Conservation (phyloP, 2,329 filamentous ascomycete genomes). For the Neocucurbitaria cava region DNA sequence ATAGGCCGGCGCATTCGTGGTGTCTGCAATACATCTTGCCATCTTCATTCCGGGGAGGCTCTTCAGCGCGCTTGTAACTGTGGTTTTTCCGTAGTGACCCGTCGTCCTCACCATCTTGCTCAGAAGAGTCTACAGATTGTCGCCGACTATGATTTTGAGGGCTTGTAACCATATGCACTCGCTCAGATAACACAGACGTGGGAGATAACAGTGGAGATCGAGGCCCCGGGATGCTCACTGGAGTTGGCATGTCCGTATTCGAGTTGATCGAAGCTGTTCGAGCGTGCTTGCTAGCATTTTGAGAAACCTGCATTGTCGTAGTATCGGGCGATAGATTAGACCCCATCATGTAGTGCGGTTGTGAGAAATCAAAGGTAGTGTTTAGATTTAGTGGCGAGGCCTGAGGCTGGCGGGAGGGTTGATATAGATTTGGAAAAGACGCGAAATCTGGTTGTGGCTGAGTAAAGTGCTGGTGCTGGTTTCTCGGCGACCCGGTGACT, state of each 20-base stretch:
- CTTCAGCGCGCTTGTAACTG: slow-evolving; percentile 51
- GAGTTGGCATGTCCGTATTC: slow-evolving; percentile 43
- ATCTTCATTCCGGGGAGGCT: slow-evolving; percentile 68
- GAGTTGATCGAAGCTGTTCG: slow-evolving; percentile 41
- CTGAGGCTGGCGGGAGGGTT: slow-evolving; percentile 36
- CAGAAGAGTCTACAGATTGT: slow-evolving; percentile 37
- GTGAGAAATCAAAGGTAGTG: slow-evolving; percentile 22
- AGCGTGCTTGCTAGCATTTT: slow-evolving; percentile 32
- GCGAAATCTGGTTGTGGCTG: slow-evolving; percentile 42
- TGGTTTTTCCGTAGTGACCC: slow-evolving; percentile 45
- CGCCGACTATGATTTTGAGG: slow-evolving; percentile 28
- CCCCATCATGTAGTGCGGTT: slow-evolving; percentile 31
- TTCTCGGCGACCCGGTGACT: slow-evolving; percentile 41
- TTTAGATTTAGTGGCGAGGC: slow-evolving; percentile 33
- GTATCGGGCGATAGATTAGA: slow-evolving; percentile 29
- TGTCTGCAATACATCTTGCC: slow-evolving; percentile 79
- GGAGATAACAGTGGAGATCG: slow-evolving; percentile 42
- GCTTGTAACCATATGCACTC: slow-evolving; percentile 29
- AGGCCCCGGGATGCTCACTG: slow-evolving; percentile 40
- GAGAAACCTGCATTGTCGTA: slow-evolving; percentile 29
- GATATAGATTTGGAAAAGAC: slow-evolving; percentile 38
- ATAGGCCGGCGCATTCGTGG: slow-evolving; percentile 71
- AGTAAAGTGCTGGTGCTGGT: slow-evolving; percentile 33
- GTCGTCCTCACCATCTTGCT: slow-evolving; percentile 38
- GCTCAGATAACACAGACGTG: slow-evolving; percentile 25